Evolutionary conservation across 768 basidiomycete genomes (phyloP).

Genomic region (Dictyophora rubrovolvata): DNA sequence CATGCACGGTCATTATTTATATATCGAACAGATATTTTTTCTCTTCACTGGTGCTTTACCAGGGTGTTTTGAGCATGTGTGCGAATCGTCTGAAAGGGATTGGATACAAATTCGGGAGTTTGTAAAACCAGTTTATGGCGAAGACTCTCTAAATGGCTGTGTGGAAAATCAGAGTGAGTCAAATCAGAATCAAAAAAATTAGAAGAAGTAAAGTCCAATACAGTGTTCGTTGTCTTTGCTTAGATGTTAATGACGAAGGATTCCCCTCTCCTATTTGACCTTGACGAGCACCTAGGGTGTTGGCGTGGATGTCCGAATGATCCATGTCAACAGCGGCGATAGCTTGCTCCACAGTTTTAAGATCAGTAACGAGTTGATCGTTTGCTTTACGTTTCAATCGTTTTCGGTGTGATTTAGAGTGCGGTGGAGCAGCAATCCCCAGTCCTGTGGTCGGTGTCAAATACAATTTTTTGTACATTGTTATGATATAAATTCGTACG

Average conservation of each 20-base stretch:
- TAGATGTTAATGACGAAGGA: conserved; percentile 42
- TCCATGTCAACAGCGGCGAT: conserved; percentile 3
- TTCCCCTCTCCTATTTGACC: conserved; percentile 64
- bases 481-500: conserved; percentile 29
- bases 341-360: conserved; percentile 25
- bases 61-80: conserved; percentile 74
- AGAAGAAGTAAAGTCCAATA: conserved; percentile 20
- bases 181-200: background rate
- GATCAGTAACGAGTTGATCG: conserved; percentile 18
- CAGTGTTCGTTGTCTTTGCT: conserved; percentile 61
- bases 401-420: conserved; percentile 64
- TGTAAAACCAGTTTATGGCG: conserved; percentile 62
- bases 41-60: conserved; percentile 35
- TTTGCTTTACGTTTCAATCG: conserved; percentile 62
- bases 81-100: conserved; percentile 71
- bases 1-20: background rate
- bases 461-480: background rate
- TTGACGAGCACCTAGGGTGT: conserved; percentile 22
- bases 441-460: conserved; percentile 29
- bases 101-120: conserved; percentile 51
- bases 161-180: conserved; percentile 1
- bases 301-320: background rate
- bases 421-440: conserved; percentile 38
- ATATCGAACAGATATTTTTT: background rate
- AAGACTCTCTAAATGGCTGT: conserved; percentile 55